phyloP scores from a whole-genome alignment of 2,329 filamentous ascomycete genomes.

The Pseudofabraea citricarpa region DNA sequence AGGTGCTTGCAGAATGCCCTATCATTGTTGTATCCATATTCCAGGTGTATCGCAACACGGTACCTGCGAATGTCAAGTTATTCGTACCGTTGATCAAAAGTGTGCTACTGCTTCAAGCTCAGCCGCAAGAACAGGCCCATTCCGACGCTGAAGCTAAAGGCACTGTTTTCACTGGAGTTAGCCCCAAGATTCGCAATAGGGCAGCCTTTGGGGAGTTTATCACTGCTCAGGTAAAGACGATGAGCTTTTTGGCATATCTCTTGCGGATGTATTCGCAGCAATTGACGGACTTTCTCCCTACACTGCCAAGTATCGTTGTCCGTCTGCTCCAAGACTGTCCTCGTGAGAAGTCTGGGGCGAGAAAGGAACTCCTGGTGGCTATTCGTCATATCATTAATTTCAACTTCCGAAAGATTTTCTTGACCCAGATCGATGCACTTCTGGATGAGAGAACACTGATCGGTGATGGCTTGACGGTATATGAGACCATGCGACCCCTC shows the following conservation, averaged over 20 bases:
- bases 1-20: slow-evolving; percentile 93
- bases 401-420: slow-evolving; percentile 92
- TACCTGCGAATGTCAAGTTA: slow-evolving; percentile 78
- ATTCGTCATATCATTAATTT: slow-evolving; percentile 99
- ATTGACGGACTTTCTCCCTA: slow-evolving; percentile 80
- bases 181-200: slow-evolving; percentile 87
- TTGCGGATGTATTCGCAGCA: slow-evolving; percentile 84
- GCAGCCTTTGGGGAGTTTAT: slow-evolving; percentile 97
- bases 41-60: slow-evolving; percentile 79
- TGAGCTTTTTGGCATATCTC: slow-evolving; percentile 96
- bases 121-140: slow-evolving; percentile 89
- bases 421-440: slow-evolving; percentile 90
- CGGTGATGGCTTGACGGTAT: slow-evolving; percentile 91
- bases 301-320: slow-evolving; percentile 84
- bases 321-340: slow-evolving; percentile 90
- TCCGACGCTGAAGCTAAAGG: slow-evolving; percentile 73
- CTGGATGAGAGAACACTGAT: slow-evolving; percentile 92
- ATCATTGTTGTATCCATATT: slow-evolving; percentile 99
- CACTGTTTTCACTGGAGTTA: slow-evolving; percentile 87
- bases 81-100: slow-evolving; percentile 94
- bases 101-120: slow-evolving; percentile 82
- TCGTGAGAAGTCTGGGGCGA: slow-evolving; percentile 84
- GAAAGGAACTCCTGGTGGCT: slow-evolving; percentile 93
- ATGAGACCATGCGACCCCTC: slow-evolving; percentile 91
- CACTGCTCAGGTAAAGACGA: slow-evolving; percentile 96